These are phyloP conservation scores for Flagelloscypha sp. DNA, from an alignment of 768 basidiomycete species.

Conservation along the genomic window DNA sequence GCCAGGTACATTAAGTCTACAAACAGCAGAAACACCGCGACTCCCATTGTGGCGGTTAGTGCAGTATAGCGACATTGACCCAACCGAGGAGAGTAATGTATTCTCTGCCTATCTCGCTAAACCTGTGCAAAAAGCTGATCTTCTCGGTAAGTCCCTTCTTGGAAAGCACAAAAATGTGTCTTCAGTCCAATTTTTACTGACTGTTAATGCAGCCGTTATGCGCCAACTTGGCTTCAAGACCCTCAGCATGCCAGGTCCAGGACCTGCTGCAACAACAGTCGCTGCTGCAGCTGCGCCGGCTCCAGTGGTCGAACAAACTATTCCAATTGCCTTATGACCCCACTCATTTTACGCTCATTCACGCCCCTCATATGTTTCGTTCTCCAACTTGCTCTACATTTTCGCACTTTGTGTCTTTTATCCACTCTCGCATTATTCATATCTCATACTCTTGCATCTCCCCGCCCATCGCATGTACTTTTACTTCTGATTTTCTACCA, in stretches of 20 bases:
- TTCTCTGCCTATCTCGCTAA: slow-evolving; percentile 82
- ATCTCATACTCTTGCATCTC: too few relatives aligned
- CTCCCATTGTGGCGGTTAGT: slow-evolving; percentile 88
- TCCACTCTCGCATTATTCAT: too few relatives aligned
- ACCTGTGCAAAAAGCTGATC: slow-evolving; percentile 82
- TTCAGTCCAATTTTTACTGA: neutral
- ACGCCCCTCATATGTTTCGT: slow-evolving; percentile 2
- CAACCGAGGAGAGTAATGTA: slow-evolving; percentile 53
- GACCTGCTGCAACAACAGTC: slow-evolving; percentile 43
- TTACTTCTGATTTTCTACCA: too few relatives aligned
- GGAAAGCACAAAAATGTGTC: slow-evolving; percentile 3
- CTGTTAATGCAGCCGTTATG: slow-evolving; percentile 52
- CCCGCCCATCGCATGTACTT: too few relatives aligned
- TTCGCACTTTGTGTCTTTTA: too few relatives aligned
- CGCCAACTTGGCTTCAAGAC: slow-evolving; percentile 89
- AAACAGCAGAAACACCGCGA: slow-evolving; percentile 87
- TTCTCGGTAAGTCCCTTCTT: slow-evolving; percentile 41
- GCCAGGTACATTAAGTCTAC: slow-evolving; percentile 97
- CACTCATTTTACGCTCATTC: slow-evolving; percentile 5
- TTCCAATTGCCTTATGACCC: slow-evolving; percentile 27
- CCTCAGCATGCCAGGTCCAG: slow-evolving; percentile 57
- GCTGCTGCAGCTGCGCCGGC: slow-evolving; percentile 32
- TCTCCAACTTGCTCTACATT: too few relatives aligned
- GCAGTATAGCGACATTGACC: slow-evolving; percentile 73
- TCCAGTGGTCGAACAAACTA: slow-evolving; percentile 12